phyloP scores from a whole-genome alignment of 129 eudicot genomes.

The Flaveria linearis region DNA sequence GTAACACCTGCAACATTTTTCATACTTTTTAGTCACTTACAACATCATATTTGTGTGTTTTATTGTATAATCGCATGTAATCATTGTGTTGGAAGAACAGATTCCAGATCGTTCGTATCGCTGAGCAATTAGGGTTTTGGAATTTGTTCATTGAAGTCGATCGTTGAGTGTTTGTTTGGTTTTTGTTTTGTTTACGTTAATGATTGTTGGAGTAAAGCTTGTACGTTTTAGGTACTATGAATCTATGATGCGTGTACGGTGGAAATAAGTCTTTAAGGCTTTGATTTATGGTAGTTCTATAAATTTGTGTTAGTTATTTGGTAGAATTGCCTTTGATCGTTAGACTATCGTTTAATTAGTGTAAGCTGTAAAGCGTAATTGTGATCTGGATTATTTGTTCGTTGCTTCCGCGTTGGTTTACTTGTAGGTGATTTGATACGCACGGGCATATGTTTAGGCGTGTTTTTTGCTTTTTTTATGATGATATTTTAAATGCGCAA shows the following conservation, averaged over 20 bases:
- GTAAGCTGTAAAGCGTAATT: not conserved
- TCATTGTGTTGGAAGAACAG: not conserved
- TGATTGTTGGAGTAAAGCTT: not conserved
- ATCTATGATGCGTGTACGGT: constrained; percentile 12
- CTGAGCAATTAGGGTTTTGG: constrained; percentile 24
- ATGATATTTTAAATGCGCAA: not conserved
- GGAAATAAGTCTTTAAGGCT: not conserved
- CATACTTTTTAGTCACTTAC: not conserved
- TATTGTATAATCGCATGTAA: not conserved
- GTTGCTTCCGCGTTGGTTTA: not conserved
- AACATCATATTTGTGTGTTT: not conserved
- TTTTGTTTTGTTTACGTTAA: not conserved
- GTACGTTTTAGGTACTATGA: constrained; percentile 2
- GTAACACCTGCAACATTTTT: constrained; percentile 9
- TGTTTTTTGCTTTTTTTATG: not conserved
- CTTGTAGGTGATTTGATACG: not conserved
- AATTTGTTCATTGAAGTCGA: constrained; percentile 1
- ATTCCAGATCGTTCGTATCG: constrained; percentile 5
- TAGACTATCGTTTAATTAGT: constrained; percentile 2
- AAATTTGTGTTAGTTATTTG: constrained; percentile 10
- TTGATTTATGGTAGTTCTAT: not conserved
- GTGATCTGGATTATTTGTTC: not conserved
- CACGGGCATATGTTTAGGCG: no score
- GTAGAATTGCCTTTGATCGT: constrained; percentile 1
- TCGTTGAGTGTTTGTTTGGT: constrained; percentile 23